A percentile compares a stretch with the other conserved stretches of the same genome.
phyloP scores from a whole-genome alignment of 768 basidiomycete genomes.

The Boletus bicolor region DNA sequence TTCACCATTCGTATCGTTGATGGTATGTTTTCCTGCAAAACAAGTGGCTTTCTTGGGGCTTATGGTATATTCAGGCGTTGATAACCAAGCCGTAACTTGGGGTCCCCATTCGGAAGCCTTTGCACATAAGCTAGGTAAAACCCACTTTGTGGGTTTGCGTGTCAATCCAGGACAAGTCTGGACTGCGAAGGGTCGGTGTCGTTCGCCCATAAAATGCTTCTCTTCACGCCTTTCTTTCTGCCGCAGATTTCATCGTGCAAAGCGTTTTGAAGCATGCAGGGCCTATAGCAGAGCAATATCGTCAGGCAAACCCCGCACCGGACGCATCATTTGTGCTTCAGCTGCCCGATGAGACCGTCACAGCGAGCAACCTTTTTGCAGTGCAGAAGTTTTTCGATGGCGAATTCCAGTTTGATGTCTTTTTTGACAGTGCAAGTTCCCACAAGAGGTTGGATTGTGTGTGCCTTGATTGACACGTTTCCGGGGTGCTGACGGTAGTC shows the following conservation, averaged over 20 bases:
- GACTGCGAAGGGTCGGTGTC: constrained; percentile 70
- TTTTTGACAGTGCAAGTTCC: constrained; percentile 75
- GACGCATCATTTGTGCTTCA: constrained; percentile 80
- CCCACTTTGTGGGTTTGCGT: constrained; percentile 64
- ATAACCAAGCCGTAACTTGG: constrained; percentile 49
- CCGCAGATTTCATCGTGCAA: constrained; percentile 59
- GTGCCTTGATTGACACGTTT: constrained; percentile 21
- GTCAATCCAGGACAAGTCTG: constrained; percentile 67
- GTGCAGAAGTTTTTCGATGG: constrained; percentile 86
- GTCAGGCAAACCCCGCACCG: constrained; percentile 46
- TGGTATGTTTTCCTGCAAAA: constrained; percentile 40
- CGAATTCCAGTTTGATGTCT: constrained; percentile 84
- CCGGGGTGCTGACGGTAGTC: background rate
- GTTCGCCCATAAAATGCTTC: background rate
- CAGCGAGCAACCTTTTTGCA: constrained; percentile 77
- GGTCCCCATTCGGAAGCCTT: constrained; percentile 63
- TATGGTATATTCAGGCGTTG: constrained; percentile 44
- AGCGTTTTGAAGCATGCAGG: constrained; percentile 57
- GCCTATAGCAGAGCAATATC: constrained; percentile 52
- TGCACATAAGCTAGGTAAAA: constrained; percentile 59
- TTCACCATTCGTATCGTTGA: constrained; percentile 80
- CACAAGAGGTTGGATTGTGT: constrained; percentile 63
- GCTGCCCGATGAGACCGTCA: constrained; percentile 69
- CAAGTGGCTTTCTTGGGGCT: background rate
- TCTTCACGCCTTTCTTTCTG: background rate